Evolutionary conservation across 805 yeast species (phyloP), one percentile per base, ranked within the genome.

Genomic region (Hanseniaspora taiwanica): DNA sequence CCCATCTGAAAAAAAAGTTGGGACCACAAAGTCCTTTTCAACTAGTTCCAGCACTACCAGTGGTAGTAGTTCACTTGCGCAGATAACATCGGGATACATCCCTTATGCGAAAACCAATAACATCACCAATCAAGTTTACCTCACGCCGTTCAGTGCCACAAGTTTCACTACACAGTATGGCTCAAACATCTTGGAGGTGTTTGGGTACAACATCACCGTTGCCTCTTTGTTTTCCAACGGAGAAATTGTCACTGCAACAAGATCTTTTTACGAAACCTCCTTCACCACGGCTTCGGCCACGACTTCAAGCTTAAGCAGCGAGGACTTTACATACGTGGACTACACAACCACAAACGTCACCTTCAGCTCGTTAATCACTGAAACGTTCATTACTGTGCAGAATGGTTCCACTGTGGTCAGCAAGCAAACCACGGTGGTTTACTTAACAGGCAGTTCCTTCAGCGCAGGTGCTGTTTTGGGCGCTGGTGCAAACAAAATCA

Each of bases 81-180:
- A n/a, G n/a, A 62, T 73, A 9, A 25, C 40, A 27, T 63, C 72
- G 0, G 73, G 72, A 3, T 24, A 47, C 13, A 74, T 74, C 14
- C 79, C 80, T 16, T 73, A 66, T 48, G 79, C 78, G 1, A 56
- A 56, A 4, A 38, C 55, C 1, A 55, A 55, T 21, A 60, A 56
- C 39, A 33, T 53, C 7, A 53, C 62, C 0, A 45, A 39, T 5
- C 20, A 21, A 17, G 7, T 40, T 8, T 21, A 33, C 10, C 14
- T 40, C 4, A 40, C 43, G 34, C 25, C 37, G 13, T 40, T 40
- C 17, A 32, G 37, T 1, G 43, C 43, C 6, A n/a, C 33, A 13
- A 32, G 37, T 6, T 32, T 39, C 4, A 32, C 46, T 44, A 17
- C 29, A 27, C n/a, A 37, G 38, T 10, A 27, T 51, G 41, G 48